Evolutionary conservation across 2,329 filamentous ascomycete species (phyloP), one percentile per base, ranked within the genome.

Genomic region (Zasmidium cellare): DNA sequence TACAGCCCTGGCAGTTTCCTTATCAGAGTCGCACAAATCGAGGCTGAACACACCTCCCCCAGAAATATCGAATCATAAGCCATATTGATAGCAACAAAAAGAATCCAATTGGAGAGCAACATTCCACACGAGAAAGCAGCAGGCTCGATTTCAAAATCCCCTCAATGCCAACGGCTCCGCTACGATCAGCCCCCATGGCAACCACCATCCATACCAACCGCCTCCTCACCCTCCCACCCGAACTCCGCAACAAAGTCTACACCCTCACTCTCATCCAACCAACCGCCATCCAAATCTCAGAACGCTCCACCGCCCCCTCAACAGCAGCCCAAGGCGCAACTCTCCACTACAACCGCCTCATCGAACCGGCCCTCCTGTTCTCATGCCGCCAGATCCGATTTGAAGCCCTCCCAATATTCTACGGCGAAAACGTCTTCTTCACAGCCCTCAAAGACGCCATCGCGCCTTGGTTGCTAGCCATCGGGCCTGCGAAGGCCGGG

Each of bases 401-500:
- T 23, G 51, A 53, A 53, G 35, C 38, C 11, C 38, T 46, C 2
- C 31, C 20, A 20, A 46, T 53, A 16, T 53, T 53, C 41, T 53
- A 53, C 23, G 16, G 51, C 41, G 51, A 53, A 20, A 53, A 53
- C 51, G 24, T 53, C 14, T 53, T 53, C 41, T 47, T 53, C 51
- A 45, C 38, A 25, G 41, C 51, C 6, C 14, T 35, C 9, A 7
- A 18, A 47, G 51, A 45, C 12, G 35, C 41, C 41, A 20, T 53
- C 14, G 23, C 19, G n/a, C 18, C 25, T 2, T 47, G 41, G 41
- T 23, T 53, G 9, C 23, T 25, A 31, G 41, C 51, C 7, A 53
- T 53, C n/a, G 41, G 51, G 22, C 51, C 44, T 14, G 41, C 28
- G n/a, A 46, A 46, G 51, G 45, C 12, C 22, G 41, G 22, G 18